Conservation (phyloP, 2,329 filamentous ascomycete genomes). For the Fusarium sp. region DNA sequence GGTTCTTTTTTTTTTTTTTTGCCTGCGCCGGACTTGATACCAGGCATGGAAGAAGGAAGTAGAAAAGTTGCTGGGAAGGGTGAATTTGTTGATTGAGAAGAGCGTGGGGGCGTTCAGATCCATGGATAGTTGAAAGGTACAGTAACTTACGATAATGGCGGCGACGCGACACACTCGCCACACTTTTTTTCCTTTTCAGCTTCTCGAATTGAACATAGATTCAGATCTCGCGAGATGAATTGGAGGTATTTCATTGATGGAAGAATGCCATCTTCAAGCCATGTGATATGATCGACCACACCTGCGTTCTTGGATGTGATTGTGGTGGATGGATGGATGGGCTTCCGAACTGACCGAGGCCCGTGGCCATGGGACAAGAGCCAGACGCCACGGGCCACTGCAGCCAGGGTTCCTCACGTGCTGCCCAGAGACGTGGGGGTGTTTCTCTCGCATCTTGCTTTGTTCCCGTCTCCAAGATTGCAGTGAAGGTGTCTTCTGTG, state of each 20-base stretch:
- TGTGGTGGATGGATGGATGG: not conserved
- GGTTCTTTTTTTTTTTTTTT: not conserved
- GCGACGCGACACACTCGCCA: conserved; percentile 6
- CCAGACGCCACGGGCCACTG: conserved; percentile 33
- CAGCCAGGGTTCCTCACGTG: conserved; percentile 40
- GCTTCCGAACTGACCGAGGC: not conserved
- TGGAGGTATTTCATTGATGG: not conserved
- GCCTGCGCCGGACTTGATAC: not conserved
- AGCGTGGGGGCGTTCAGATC: conserved; percentile 23
- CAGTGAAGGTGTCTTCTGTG: not conserved
- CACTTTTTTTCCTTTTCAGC: not conserved
- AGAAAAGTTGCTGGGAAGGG: not conserved
- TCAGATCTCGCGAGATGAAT: not conserved
- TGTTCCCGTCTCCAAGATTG: not conserved
- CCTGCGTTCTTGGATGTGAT: conserved; percentile 13
- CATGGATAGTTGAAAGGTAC: not conserved
- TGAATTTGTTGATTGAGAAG: not conserved
- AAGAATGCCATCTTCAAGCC: conserved; percentile 3
- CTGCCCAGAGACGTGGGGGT: conserved; percentile 32
- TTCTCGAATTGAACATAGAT: not conserved
- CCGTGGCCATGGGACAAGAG: not conserved
- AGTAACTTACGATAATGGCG: conserved; percentile 15
- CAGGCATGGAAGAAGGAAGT: not conserved
- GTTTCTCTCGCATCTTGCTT: conserved; percentile 3
- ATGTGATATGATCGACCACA: conserved; percentile 21